Evolutionary conservation across 2,329 filamentous ascomycete species (phyloP).

Genomic region (Xylariaceae sp.): DNA sequence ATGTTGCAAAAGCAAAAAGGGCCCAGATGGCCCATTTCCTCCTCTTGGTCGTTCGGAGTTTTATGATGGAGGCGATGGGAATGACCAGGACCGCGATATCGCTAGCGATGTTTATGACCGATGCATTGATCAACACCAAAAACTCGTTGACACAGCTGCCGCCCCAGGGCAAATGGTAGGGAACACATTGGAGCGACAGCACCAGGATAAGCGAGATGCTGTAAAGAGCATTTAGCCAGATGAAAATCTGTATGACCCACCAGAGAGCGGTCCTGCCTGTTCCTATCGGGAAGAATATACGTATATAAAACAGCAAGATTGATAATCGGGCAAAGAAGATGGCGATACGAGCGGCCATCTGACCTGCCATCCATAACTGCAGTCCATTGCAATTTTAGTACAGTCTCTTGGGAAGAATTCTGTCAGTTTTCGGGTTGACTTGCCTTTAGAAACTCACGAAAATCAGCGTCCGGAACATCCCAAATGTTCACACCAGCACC

Average conservation of each 20-base stretch:
- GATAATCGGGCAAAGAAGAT: conserved; percentile 28
- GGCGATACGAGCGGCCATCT: conserved; percentile 23
- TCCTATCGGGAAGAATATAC: conserved; percentile 23
- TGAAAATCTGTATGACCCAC: conserved; percentile 25
- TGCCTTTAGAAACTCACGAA: conserved; percentile 16
- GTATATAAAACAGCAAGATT: conserved; percentile 24
- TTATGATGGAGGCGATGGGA: conserved; percentile 29
- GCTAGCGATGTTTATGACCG: conserved; percentile 28
- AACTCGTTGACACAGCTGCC: conserved; percentile 25
- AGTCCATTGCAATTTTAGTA: conserved; percentile 1
- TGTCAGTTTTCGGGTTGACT: background rate
- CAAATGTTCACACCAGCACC: conserved; percentile 21
- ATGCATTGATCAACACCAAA: conserved; percentile 22
- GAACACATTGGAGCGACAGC: conserved; percentile 24
- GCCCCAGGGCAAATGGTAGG: conserved; percentile 21
- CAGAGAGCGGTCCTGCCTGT: conserved; percentile 16
- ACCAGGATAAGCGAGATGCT: conserved; percentile 25
- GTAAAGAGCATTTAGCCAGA: conserved; percentile 26
- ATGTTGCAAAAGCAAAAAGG: conserved; percentile 30
- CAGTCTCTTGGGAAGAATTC: background rate
- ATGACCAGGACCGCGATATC: conserved; percentile 28
- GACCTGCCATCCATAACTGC: conserved; percentile 23
- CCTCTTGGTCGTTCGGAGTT: conserved; percentile 26
- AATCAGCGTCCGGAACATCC: conserved; percentile 18
- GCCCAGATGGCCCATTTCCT: conserved; percentile 30